Conservation (phyloP, 2,329 filamentous ascomycete genomes). For the Zymoseptoria crescenta region DNA sequence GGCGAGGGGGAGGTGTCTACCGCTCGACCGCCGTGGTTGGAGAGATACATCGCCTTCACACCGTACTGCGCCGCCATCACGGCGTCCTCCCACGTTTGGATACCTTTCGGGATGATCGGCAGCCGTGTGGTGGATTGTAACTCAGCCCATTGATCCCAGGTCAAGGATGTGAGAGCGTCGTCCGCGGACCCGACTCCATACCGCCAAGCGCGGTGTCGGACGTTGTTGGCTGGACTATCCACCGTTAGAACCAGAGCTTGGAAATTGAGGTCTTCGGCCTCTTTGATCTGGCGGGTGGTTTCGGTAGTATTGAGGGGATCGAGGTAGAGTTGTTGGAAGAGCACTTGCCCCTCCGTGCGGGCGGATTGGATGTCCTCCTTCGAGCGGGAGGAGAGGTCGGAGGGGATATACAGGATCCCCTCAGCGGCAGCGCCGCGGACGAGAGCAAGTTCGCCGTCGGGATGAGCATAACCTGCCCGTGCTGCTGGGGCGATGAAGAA, state of each 20-base stretch:
- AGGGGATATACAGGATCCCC: conserved; percentile 45
- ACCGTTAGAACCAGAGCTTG: conserved; percentile 37
- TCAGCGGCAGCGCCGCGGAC: conserved; percentile 43
- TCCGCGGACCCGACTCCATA: background rate
- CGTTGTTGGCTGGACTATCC: conserved; percentile 32
- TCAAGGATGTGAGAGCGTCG: conserved; percentile 10
- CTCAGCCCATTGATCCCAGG: conserved; percentile 3
- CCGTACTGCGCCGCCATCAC: conserved; percentile 31
- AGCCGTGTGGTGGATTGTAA: conserved; percentile 12
- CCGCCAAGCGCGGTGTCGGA: conserved; percentile 8
- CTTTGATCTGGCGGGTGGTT: conserved; percentile 6
- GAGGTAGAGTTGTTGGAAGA: conserved; percentile 37
- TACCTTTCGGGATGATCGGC: conserved; percentile 10
- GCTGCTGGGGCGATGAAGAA: conserved; percentile 90
- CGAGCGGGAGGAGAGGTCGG: conserved; percentile 28
- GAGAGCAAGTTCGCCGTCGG: conserved; percentile 22
- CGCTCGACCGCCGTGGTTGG: conserved; percentile 37
- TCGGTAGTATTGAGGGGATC: conserved; percentile 25
- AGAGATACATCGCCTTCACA: conserved; percentile 34
- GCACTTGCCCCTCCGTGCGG: conserved; percentile 24
- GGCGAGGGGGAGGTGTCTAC: conserved; percentile 52
- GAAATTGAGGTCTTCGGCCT: conserved; percentile 29
- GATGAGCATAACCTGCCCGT: conserved; percentile 78
- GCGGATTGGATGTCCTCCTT: conserved; percentile 29
- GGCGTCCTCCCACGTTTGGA: conserved; percentile 22